These are phyloP conservation scores for Starmerella powellii DNA, from an alignment of 805 yeast genomes.

Conservation along the genomic window DNA sequence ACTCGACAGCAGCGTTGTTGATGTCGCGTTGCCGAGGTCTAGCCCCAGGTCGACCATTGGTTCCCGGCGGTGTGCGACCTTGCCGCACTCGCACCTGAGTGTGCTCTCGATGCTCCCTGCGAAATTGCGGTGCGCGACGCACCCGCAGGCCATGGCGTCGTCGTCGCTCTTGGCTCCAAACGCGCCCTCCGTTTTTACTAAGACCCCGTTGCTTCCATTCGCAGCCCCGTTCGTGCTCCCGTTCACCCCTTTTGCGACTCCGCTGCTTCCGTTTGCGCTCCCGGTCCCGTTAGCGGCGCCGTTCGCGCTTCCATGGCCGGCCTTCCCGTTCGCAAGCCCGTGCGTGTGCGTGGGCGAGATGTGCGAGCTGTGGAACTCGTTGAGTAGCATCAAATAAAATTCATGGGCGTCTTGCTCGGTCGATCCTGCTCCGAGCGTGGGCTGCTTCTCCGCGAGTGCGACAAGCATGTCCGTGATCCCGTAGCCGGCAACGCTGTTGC, in stretches of 20 bases:
- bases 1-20: slow-evolving; percentile 45
- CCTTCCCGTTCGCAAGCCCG: neutral
- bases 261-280: too few species aligned
- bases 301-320: neutral
- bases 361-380: slow-evolving; percentile 53
- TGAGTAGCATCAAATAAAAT: slow-evolving; percentile 81
- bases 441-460: slow-evolving; percentile 65
- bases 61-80: slow-evolving; percentile 59
- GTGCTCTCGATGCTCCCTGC: slow-evolving; percentile 74
- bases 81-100: slow-evolving; percentile 51
- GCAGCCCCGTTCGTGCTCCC: too few species aligned
- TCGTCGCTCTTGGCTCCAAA: neutral
- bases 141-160: slow-evolving; percentile 40
- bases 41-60: slow-evolving; percentile 84
- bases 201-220: too few species aligned
- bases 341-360: slow-evolving; percentile 5
- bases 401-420: slow-evolving; percentile 98
- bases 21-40: slow-evolving; percentile 38
- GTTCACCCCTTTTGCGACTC: too few species aligned
- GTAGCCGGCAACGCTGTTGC: slow-evolving; percentile 48
- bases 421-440: slow-evolving; percentile 73
- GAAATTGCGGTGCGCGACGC: slow-evolving; percentile 73
- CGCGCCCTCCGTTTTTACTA: slow-evolving; percentile 2
- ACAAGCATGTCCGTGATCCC: slow-evolving; percentile 71
- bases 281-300: too few species aligned